phyloP scores from a whole-genome alignment of 2,329 filamentous ascomycete species.

The Claviceps arundinis region DNA sequence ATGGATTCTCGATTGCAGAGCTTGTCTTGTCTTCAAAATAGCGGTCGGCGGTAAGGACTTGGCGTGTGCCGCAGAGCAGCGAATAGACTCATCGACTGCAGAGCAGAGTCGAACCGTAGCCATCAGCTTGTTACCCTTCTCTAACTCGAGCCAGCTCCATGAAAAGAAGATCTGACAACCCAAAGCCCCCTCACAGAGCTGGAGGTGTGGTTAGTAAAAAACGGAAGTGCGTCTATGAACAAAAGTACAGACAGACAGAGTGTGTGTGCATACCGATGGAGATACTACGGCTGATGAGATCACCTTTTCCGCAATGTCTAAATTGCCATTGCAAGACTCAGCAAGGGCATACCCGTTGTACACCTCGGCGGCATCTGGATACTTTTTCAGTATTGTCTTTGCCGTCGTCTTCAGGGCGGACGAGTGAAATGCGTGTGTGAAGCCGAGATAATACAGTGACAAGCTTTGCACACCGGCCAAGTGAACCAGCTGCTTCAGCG shows the following conservation, averaged over 20 bases:
- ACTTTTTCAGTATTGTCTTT: constrained; percentile 58
- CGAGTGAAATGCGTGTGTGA: constrained; percentile 42
- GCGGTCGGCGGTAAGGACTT: constrained; percentile 19
- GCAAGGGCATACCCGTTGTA: constrained; percentile 72
- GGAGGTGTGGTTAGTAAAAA: constrained; percentile 1
- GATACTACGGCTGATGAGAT: constrained; percentile 48
- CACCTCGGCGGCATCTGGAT: constrained; percentile 48
- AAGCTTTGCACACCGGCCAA: constrained; percentile 25
- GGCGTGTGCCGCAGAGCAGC: constrained; percentile 3
- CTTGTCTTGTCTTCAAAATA: constrained; percentile 40
- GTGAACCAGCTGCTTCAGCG: constrained; percentile 46
- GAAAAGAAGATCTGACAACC: constrained; percentile 39
- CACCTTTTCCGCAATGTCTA: constrained; percentile 47
- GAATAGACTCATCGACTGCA: constrained; percentile 19
- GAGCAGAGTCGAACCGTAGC: constrained; percentile 29
- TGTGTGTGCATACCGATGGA: constrained; percentile 16
- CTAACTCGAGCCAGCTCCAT: constrained; percentile 57
- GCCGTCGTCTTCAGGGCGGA: constrained; percentile 52
- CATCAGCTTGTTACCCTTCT: constrained; percentile 17
- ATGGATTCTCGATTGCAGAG: constrained; percentile 40
- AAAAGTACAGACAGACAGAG: too few species aligned
- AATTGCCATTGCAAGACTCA: constrained; percentile 47
- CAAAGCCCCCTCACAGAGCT: constrained; percentile 10
- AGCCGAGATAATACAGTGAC: constrained; percentile 56
- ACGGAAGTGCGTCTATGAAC: neutral